A percentile compares a stretch with the other conserved stretches of the same genome.
Evolutionary conservation across 2,329 filamentous ascomycete genomes (phyloP).

Genomic region (Aspergillus proliferans): DNA sequence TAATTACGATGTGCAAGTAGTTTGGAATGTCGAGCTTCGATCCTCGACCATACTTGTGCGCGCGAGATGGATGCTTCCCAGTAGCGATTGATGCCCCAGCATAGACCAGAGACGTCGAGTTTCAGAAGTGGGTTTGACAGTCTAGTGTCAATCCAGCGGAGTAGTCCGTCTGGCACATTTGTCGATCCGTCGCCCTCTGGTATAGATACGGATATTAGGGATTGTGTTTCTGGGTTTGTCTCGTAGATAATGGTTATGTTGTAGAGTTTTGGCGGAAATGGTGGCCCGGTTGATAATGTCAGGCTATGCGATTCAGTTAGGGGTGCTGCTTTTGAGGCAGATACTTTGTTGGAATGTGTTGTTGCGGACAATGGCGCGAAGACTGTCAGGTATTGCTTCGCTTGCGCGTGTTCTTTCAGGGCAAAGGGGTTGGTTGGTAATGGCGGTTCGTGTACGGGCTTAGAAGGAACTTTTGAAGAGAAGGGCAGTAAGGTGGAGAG

Average conservation of each 20-base stretch:
- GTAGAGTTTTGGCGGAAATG: conserved; percentile 30
- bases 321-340: conserved; percentile 11
- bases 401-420: conserved; percentile 47
- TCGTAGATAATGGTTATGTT: conserved; percentile 29
- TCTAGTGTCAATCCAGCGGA: conserved; percentile 30
- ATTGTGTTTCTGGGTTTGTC: conserved; percentile 30
- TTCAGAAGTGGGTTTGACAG: conserved; percentile 29
- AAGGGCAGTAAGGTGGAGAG: conserved; percentile 39
- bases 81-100: conserved; percentile 37
- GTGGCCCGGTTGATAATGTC: conserved; percentile 29
- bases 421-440: conserved; percentile 60
- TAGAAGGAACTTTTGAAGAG: conserved; percentile 21
- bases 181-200: conserved; percentile 10
- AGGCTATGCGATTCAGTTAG: conserved; percentile 30
- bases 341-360: conserved; percentile 21
- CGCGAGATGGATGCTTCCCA: conserved; percentile 36
- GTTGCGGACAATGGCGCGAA: conserved; percentile 62
- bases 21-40: conserved; percentile 21
- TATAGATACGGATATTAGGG: conserved; percentile 27
- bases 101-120: conserved; percentile 35
- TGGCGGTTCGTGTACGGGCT: conserved; percentile 24
- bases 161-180: conserved; percentile 25
- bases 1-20: conserved; percentile 6
- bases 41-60: conserved; percentile 31
- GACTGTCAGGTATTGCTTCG: conserved; percentile 62